These are phyloP conservation scores for Suaeda aralocaspica DNA, from an alignment of 148 eudicot species.

Conservation along the genomic window DNA sequence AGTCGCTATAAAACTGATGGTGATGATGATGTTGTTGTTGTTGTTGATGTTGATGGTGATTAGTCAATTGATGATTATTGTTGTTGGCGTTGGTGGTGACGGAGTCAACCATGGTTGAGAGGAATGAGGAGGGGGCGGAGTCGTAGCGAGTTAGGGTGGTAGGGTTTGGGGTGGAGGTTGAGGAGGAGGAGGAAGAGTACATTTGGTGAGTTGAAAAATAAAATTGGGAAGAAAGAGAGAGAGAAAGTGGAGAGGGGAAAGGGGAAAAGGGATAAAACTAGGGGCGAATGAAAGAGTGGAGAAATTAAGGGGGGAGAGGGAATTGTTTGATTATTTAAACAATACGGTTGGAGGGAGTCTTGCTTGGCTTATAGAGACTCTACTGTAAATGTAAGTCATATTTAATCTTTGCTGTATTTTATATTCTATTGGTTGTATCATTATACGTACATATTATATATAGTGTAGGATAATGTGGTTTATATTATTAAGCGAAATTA, in stretches of 20 bases:
- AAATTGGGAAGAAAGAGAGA: neutral
- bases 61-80: neutral
- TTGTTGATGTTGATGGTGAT: slow-evolving; percentile 9
- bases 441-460: too few relatives aligned
- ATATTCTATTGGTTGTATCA: too few relatives aligned
- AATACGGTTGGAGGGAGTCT: neutral
- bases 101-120: slow-evolving; percentile 42
- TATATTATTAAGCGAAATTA: too few relatives aligned
- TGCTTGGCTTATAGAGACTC: neutral
- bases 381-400: neutral
- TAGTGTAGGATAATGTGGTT: too few relatives aligned
- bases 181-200: slow-evolving; percentile 21
- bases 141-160: slow-evolving; percentile 43
- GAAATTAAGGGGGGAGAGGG: neutral
- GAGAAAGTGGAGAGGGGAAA: neutral
- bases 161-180: slow-evolving; percentile 21
- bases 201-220: neutral
- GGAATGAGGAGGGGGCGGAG: slow-evolving; percentile 53
- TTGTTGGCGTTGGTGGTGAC: slow-evolving; percentile 23
- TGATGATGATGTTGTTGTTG: neutral
- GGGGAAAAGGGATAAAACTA: neutral
- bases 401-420: slow-evolving; percentile 2
- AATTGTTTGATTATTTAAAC: slow-evolving; percentile 7
- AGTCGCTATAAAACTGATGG: slow-evolving; percentile 5
- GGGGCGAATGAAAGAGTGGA: neutral